These are phyloP conservation scores for Verruconis gallopava DNA, from an alignment of 2,329 filamentous ascomycete genomes.

Conservation along the genomic window DNA sequence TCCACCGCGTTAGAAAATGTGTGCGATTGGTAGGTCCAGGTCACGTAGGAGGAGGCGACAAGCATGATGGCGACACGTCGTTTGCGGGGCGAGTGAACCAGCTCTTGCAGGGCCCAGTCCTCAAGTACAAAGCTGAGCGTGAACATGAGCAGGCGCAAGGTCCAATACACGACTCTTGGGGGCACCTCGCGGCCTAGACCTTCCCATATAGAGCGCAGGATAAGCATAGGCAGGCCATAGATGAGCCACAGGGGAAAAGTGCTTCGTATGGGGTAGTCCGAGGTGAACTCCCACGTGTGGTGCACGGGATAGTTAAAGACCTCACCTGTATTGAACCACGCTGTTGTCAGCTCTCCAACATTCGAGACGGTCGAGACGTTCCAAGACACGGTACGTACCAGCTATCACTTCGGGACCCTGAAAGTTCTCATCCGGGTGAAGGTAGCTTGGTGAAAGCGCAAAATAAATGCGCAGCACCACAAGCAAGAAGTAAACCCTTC, in stretches of 20 bases:
- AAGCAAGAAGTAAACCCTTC: conserved; percentile 74
- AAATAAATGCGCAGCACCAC: conserved; percentile 85
- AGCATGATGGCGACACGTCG: conserved; percentile 66
- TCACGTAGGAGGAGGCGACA: conserved; percentile 92
- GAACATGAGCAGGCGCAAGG: conserved; percentile 82
- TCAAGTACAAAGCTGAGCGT: conserved; percentile 88
- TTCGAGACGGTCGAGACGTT: conserved; percentile 10
- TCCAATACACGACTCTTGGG: conserved; percentile 82
- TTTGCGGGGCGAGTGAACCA: conserved; percentile 61
- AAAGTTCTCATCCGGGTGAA: conserved; percentile 98
- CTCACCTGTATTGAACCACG: conserved; percentile 57
- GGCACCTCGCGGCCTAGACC: conserved; percentile 72
- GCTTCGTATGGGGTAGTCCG: conserved; percentile 77
- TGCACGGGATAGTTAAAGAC: conserved; percentile 86
- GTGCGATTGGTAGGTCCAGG: conserved; percentile 96
- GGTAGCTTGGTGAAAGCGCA: conserved; percentile 85
- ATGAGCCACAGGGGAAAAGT: conserved; percentile 93
- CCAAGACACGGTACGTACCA: conserved; percentile 44
- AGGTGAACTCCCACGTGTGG: conserved; percentile 92
- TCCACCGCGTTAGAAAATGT: conserved; percentile 98
- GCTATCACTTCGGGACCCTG: conserved; percentile 96
- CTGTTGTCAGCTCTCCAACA: not conserved
- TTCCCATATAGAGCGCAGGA: conserved; percentile 85
- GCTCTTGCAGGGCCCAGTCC: conserved; percentile 92
- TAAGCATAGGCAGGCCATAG: conserved; percentile 86